These are phyloP conservation scores for Penicillium argentinense DNA, from an alignment of 495 filamentous ascomycete genomes.

Conservation along the genomic window DNA sequence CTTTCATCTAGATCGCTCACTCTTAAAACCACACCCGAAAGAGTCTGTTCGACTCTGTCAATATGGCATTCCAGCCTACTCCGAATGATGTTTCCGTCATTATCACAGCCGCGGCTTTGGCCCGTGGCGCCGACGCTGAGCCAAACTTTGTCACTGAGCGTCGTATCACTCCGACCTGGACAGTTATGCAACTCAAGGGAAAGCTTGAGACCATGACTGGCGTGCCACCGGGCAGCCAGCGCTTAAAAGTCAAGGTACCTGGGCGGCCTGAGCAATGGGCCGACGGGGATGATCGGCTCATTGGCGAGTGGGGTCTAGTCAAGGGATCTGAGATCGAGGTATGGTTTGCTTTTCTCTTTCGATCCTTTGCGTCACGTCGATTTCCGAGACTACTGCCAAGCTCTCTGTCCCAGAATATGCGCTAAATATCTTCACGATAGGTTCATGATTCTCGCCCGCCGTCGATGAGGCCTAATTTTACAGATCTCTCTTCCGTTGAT, in stretches of 20 bases:
- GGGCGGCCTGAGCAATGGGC: slow-evolving; percentile 41
- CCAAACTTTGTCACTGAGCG: slow-evolving; percentile 78
- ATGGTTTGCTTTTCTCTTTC: slow-evolving; percentile 9
- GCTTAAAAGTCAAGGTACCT: slow-evolving; percentile 50
- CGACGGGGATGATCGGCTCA: slow-evolving; percentile 32
- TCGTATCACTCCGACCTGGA: slow-evolving; percentile 90
- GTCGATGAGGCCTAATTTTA: slow-evolving; percentile 69
- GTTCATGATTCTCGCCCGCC: slow-evolving; percentile 77
- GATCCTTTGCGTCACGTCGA: slow-evolving; percentile 6
- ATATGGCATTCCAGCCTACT: slow-evolving; percentile 51
- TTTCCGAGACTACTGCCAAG: too few relatives aligned
- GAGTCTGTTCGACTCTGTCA: too few relatives aligned
- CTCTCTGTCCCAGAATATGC: too few relatives aligned
- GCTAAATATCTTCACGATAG: slow-evolving; percentile 51
- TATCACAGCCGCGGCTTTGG: slow-evolving; percentile 72
- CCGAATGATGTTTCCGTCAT: slow-evolving; percentile 81
- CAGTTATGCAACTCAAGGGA: slow-evolving; percentile 76
- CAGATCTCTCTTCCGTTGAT: slow-evolving; percentile 72
- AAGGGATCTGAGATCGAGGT: slow-evolving; percentile 48
- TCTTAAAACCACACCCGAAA: too few relatives aligned
- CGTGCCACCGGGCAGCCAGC: slow-evolving; percentile 78
- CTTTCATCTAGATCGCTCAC: too few relatives aligned
- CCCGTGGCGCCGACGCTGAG: slow-evolving; percentile 67
- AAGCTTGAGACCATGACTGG: slow-evolving; percentile 95
- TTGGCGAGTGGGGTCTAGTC: slow-evolving; percentile 41